Evolutionary conservation across 2,329 filamentous ascomycete genomes (phyloP).

Genomic region (Penicillium sp.): DNA sequence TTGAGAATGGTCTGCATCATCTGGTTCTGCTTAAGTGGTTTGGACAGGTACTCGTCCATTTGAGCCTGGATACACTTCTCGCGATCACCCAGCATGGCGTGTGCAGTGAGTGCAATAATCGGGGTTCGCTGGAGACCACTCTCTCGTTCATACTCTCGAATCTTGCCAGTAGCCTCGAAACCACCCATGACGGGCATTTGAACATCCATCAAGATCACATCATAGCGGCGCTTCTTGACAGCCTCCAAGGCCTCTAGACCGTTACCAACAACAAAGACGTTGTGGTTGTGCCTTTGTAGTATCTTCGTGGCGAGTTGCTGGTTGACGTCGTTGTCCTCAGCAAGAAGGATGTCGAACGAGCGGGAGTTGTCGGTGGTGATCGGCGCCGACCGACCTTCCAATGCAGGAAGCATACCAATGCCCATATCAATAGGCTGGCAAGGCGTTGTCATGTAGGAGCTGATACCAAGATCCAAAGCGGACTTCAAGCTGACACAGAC

Average conservation of each 20-base stretch:
- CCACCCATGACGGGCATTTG: constrained; percentile 99
- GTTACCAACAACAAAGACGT: constrained; percentile 81
- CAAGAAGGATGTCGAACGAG: constrained; percentile 92
- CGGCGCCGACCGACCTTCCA: constrained; percentile 90
- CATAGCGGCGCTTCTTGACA: constrained; percentile 87
- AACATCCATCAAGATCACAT: constrained; percentile 98
- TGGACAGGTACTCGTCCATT: constrained; percentile 99
- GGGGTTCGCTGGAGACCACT: constrained; percentile 81
- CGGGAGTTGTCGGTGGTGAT: constrained; percentile 91
- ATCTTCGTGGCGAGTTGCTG: constrained; percentile 96
- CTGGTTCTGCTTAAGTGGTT: constrained; percentile 94
- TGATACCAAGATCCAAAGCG: constrained; percentile 91
- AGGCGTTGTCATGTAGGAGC: constrained; percentile 98
- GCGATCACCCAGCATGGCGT: constrained; percentile 97
- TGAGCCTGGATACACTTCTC: constrained; percentile 98
- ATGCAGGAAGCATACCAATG: constrained; percentile 92
- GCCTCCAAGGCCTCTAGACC: constrained; percentile 90
- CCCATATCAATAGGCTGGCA: constrained; percentile 92
- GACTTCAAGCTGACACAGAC: constrained; percentile 93
- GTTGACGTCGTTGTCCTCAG: constrained; percentile 97
- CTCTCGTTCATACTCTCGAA: constrained; percentile 88
- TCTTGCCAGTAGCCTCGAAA: constrained; percentile 96
- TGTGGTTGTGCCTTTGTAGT: constrained; percentile 85
- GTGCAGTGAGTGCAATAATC: constrained; percentile 94
- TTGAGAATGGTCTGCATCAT: constrained; percentile 98